Percentiles rank a stretch among this genome's conserved stretches.
These are phyloP conservation scores for Suillus spraguei DNA, from an alignment of 768 basidiomycete genomes.

Conservation along the genomic window DNA sequence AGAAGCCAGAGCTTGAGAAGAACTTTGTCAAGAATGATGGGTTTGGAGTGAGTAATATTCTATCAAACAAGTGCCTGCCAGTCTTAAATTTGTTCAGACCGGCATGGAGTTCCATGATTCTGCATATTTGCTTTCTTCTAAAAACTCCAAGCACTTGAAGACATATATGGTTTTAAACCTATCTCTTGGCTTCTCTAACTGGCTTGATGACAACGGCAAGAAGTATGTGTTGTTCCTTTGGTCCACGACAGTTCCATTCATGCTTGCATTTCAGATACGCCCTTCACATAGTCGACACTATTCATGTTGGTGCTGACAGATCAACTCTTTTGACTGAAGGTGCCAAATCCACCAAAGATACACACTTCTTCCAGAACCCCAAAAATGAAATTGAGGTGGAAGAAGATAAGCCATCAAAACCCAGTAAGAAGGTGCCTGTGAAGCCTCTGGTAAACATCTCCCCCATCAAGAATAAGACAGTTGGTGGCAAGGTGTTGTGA, in stretches of 20 bases:
- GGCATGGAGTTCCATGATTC: slow-evolving; percentile 96
- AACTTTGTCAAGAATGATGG: slow-evolving; percentile 89
- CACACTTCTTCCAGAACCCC: slow-evolving; percentile 79
- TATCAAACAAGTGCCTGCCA: not conserved
- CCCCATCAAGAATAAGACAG: slow-evolving; percentile 71
- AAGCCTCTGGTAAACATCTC: slow-evolving; percentile 62
- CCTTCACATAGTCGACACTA: slow-evolving; percentile 85
- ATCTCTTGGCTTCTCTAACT: slow-evolving; percentile 80
- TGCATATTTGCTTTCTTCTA: slow-evolving; percentile 77
- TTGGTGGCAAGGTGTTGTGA: slow-evolving; percentile 83
- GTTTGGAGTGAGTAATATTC: slow-evolving; percentile 66
- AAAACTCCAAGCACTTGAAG: slow-evolving; percentile 71
- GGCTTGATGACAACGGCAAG: slow-evolving; percentile 74
- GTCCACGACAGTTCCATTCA: not conserved
- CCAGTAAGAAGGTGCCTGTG: slow-evolving; percentile 52
- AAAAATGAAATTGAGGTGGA: slow-evolving; percentile 54
- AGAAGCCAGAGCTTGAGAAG: slow-evolving; percentile 81
- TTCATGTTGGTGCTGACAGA: slow-evolving; percentile 72
- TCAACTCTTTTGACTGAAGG: slow-evolving; percentile 81
- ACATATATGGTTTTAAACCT: slow-evolving; percentile 87
- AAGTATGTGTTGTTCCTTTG: slow-evolving; percentile 52
- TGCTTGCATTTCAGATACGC: slow-evolving; percentile 62
- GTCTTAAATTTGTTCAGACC: slow-evolving; percentile 54
- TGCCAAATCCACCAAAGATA: slow-evolving; percentile 81
- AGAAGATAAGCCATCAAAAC: slow-evolving; percentile 60